A percentile compares a stretch with the other conserved stretches of the same genome.
These are phyloP conservation scores for Pelargonium citronellum DNA, from an alignment of 441 rosid genomes.

Conservation along the genomic window DNA sequence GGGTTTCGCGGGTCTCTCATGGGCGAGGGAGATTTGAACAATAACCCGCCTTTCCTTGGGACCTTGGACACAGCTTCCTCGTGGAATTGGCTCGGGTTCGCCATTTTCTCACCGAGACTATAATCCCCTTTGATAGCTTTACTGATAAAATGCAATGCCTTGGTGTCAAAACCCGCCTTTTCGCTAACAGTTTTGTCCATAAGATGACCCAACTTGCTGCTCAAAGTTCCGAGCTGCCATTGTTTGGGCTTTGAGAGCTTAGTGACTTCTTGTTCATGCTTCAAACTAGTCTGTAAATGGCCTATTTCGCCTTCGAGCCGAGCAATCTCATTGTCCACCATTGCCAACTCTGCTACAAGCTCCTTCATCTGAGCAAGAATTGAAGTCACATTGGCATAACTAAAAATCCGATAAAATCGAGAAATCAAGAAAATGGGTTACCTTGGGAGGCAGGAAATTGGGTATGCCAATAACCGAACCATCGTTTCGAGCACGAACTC, in stretches of 20 bases:
- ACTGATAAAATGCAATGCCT: constrained; percentile 80
- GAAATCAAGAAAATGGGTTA: constrained; percentile 10
- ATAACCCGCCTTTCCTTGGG: constrained; percentile 31
- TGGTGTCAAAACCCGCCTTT: constrained; percentile 53
- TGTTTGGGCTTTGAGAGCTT: constrained; percentile 45
- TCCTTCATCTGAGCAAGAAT: constrained; percentile 52
- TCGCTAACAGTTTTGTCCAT: constrained; percentile 23
- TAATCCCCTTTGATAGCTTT: constrained; percentile 83
- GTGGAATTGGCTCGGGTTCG: constrained; percentile 33
- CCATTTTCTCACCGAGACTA: constrained; percentile 38
- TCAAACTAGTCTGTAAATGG: constrained; percentile 51
- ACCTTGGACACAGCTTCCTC: constrained; percentile 36
- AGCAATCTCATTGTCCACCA: constrained; percentile 69
- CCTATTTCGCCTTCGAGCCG: constrained; percentile 65
- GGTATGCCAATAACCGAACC: constrained; percentile 46
- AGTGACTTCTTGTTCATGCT: constrained; percentile 49
- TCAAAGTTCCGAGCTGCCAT: constrained; percentile 24
- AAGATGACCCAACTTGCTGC: constrained; percentile 14
- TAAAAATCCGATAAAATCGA: background rate
- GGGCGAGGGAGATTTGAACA: constrained; percentile 57
- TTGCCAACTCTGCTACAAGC: constrained; percentile 59
- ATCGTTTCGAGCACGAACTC: constrained; percentile 38
- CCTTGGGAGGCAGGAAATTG: constrained; percentile 76
- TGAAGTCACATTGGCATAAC: background rate
- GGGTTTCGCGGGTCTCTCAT: constrained; percentile 55